phyloP scores from a whole-genome alignment of 805 yeast genomes.

The Yarrowia phangngaensis region DNA sequence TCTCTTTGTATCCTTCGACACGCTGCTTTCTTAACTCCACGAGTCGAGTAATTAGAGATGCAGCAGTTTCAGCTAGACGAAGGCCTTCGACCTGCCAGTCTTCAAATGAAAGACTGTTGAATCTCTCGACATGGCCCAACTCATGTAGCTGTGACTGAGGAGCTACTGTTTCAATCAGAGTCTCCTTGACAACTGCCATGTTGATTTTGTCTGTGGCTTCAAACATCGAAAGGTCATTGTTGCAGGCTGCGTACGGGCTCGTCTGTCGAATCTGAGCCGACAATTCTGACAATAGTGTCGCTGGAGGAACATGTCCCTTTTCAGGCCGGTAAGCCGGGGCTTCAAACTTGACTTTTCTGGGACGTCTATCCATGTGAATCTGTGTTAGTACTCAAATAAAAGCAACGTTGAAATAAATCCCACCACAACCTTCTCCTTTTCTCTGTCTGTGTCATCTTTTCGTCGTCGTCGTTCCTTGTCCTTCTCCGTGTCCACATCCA shows the following conservation, averaged over 20 bases:
- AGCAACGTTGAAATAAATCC: too few species aligned
- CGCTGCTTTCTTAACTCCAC: conserved; percentile 41
- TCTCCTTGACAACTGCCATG: conserved; percentile 20
- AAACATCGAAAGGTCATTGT: conserved; percentile 9
- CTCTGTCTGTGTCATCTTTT: conserved; percentile 3
- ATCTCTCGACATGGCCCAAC: conserved; percentile 12
- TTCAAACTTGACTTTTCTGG: conserved; percentile 9
- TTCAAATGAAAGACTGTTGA: conserved; percentile 18
- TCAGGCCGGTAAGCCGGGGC: not conserved
- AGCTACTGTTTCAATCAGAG: conserved; percentile 10
- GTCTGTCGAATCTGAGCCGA: conserved; percentile 12
- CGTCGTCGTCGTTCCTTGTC: conserved; percentile 13
- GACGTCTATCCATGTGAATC: conserved; percentile 8
- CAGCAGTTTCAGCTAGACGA: conserved; percentile 3
- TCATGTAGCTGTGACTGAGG: conserved; percentile 20
- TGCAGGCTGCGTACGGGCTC: conserved; percentile 13
- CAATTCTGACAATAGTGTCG: conserved; percentile 11
- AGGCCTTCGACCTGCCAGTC: conserved; percentile 24
- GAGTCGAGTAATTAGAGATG: conserved; percentile 29
- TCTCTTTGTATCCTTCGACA: conserved; percentile 38
- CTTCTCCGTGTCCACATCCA: too few species aligned
- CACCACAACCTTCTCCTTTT: conserved; percentile 4
- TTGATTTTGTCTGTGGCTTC: conserved; percentile 21
- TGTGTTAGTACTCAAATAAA: conserved; percentile 20
- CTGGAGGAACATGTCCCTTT: conserved; percentile 6